Evolutionary conservation across 805 yeast genomes (phyloP), one percentile per base, ranked within the genome.

Genomic region (Ascoidea asiatica): DNA sequence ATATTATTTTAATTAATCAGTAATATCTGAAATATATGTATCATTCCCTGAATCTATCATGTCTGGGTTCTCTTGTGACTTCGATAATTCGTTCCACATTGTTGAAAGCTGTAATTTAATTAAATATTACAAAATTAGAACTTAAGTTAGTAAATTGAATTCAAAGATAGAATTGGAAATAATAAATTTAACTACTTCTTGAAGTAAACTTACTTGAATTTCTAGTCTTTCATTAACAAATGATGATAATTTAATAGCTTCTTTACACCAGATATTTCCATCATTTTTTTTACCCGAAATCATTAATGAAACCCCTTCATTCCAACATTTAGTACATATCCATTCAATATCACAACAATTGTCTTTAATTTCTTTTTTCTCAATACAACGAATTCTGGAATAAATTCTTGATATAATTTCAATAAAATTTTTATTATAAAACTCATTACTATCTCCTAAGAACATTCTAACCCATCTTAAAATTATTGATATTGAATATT

Each of bases 381-480:
- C 15, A 18, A 5, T 19, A 17, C 5, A 21, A 11, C 29, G 37
- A 40, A 17, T 37, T 44, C 17, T 20, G 15, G 35, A 29, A 29
- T 29, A 29, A 29, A 29, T 29, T 29, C 35, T 29, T 15, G 35
- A 29, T 11, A 29, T 8, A 11, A 29, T 8, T 8, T 15, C 15
- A 11, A 29, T 29, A 29, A 8, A 29, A 29, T 29, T 29, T 15
- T 29, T 15, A 29, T 29, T 15, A 11, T 29, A 8, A 29, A 29
- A 29, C 8, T 29, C 35, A 18, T 17, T 23, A 19, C 20, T 3
- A 29, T 13, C 19, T 40, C 49, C 57, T 23, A 62, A 45, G 2
- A 60, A 42, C 15, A 45, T 48, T 37, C 63, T 52, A 4, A 56
- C 40, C 65, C 65, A 61, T 21, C 50, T 45, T n/a, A 64, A 59